Conservation (phyloP, 495 filamentous ascomycete genomes). For the Trichocladium uniseriatum region DNA sequence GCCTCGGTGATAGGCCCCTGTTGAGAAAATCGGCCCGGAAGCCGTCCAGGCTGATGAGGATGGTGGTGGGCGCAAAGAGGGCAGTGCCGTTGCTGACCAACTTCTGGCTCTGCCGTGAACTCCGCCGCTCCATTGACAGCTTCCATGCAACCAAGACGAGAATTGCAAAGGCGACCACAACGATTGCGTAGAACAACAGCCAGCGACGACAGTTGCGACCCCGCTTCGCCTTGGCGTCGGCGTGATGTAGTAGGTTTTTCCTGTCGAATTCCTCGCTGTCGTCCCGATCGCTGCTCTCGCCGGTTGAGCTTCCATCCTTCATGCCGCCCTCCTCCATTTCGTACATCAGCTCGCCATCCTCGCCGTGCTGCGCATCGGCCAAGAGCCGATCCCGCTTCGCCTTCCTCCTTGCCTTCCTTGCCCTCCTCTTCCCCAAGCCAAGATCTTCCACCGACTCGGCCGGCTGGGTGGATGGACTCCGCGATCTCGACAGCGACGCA, state of each 20-base stretch:
- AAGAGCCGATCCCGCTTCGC: slow-evolving; percentile 41
- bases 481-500: slow-evolving; percentile 19
- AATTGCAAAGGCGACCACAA: slow-evolving; percentile 43
- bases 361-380: slow-evolving; percentile 43
- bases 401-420: slow-evolving; percentile 33
- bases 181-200: slow-evolving; percentile 44
- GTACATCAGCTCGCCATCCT: slow-evolving; percentile 72
- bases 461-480: slow-evolving; percentile 23
- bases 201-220: slow-evolving; percentile 40
- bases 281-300: slow-evolving; percentile 46
- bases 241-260: slow-evolving; percentile 34
- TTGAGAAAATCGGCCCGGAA: slow-evolving; percentile 94
- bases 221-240: slow-evolving; percentile 35
- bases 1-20: slow-evolving; percentile 69
- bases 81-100: slow-evolving; percentile 74
- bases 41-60: slow-evolving; percentile 89
- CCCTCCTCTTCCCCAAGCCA: slow-evolving; percentile 45
- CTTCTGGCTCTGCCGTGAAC: slow-evolving; percentile 10
- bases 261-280: slow-evolving; percentile 47
- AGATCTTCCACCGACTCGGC: slow-evolving; percentile 21
- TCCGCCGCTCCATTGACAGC: slow-evolving; percentile 32
- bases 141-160: slow-evolving; percentile 43
- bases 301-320: slow-evolving; percentile 51
- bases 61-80: slow-evolving; percentile 79
- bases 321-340: slow-evolving; percentile 79